Percentiles rank a stretch among this genome's conserved stretches.
These are phyloP conservation scores for Hymenoscyphus fructigenus DNA, from an alignment of 2,329 filamentous ascomycete species.

Conservation along the genomic window DNA sequence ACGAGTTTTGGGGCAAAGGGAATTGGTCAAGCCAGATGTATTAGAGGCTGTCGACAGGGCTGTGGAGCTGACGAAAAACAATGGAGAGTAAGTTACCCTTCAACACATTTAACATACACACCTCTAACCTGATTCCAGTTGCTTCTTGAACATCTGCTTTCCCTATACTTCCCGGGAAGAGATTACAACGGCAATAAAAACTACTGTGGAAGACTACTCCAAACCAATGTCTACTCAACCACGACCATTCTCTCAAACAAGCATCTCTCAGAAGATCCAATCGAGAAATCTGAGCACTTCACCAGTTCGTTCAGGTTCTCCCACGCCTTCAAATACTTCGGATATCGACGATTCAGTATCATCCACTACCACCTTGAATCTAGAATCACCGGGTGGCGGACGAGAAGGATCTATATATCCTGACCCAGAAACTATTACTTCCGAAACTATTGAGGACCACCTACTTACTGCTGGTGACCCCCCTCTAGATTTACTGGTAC, in stretches of 20 bases:
- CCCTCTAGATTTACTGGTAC: slow-evolving; percentile 84
- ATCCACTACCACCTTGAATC: slow-evolving; percentile 54
- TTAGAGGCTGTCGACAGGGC: slow-evolving; percentile 84
- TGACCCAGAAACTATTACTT: slow-evolving; percentile 88
- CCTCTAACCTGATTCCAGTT: slow-evolving; percentile 39
- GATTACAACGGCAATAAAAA: slow-evolving; percentile 85
- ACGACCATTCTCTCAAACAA: slow-evolving; percentile 80
- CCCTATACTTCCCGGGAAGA: slow-evolving; percentile 96
- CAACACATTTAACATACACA: neutral
- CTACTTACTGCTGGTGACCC: slow-evolving; percentile 86
- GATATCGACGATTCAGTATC: slow-evolving; percentile 53
- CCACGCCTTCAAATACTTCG: slow-evolving; percentile 44
- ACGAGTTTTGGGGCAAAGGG: slow-evolving; percentile 79
- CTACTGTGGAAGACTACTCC: slow-evolving; percentile 84
- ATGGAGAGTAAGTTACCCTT: slow-evolving; percentile 62
- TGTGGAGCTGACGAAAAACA: slow-evolving; percentile 81
- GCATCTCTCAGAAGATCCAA: slow-evolving; percentile 83
- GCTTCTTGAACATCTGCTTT: slow-evolving; percentile 90
- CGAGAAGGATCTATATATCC: slow-evolving; percentile 44
- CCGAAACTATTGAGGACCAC: slow-evolving; percentile 77
- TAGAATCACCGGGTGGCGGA: slow-evolving; percentile 33
- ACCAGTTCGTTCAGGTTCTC: slow-evolving; percentile 43
- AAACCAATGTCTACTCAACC: slow-evolving; percentile 64
- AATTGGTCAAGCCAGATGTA: slow-evolving; percentile 83
- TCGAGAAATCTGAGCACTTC: slow-evolving; percentile 54